These are phyloP conservation scores for Cucumis cinereus DNA, from an alignment of 306 rosid species.

Conservation along the genomic window DNA sequence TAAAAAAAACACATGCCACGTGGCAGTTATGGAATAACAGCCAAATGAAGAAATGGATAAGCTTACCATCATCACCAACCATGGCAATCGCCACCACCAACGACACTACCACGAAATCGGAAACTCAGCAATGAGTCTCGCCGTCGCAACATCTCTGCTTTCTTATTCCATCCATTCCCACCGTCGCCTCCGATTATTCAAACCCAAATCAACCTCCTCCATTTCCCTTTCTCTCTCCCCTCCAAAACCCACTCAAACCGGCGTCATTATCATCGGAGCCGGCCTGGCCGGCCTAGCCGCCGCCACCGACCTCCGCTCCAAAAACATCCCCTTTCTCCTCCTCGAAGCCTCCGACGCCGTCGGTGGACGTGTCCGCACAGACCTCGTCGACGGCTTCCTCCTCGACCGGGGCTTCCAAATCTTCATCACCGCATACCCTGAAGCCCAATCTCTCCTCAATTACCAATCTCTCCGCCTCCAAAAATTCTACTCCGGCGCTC, in stretches of 20 bases:
- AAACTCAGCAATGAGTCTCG: neutral
- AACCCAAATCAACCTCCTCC: conserved; percentile 22
- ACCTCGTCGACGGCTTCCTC: conserved; percentile 55
- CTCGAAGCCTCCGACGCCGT: conserved; percentile 64
- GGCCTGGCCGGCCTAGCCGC: conserved; percentile 86
- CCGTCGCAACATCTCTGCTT: neutral
- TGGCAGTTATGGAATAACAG: neutral
- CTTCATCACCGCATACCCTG: conserved; percentile 85
- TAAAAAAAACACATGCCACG: neutral
- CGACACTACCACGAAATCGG: neutral
- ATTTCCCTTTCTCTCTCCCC: neutral
- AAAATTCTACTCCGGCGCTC: conserved; percentile 66
- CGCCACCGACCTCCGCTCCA: conserved; percentile 55
- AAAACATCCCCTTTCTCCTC: conserved; percentile 55
- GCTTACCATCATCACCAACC: neutral
- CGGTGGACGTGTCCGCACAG: conserved; percentile 80
- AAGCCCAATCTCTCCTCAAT: conserved; percentile 62
- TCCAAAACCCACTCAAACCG: conserved; percentile 9
- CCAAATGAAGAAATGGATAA: neutral
- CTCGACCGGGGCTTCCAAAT: conserved; percentile 90
- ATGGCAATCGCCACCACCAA: neutral
- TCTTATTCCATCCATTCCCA: neutral
- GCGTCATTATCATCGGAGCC: conserved; percentile 58
- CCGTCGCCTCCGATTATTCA: conserved; percentile 16
- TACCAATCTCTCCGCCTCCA: conserved; percentile 46